phyloP scores from a whole-genome alignment of 1,139 yeast genomes.

The Taphrina confusa region DNA sequence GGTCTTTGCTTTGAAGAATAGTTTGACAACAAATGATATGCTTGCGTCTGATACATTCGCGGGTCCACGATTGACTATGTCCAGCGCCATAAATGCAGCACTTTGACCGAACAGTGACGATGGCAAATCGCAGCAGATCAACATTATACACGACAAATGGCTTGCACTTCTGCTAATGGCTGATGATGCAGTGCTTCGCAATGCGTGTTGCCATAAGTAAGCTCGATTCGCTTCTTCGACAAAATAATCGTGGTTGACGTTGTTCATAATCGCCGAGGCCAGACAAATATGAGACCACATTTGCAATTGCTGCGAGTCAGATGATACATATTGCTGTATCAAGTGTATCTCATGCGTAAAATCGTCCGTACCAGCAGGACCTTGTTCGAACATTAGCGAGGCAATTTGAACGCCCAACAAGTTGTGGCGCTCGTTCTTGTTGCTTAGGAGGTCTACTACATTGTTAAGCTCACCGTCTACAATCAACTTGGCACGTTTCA shows the following conservation, averaged over 20 bases:
- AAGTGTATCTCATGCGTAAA: neutral
- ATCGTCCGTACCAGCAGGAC: too few species aligned
- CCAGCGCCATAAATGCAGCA: neutral
- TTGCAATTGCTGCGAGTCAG: neutral
- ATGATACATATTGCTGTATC: neutral
- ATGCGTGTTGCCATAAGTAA: neutral
- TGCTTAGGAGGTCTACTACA: neutral
- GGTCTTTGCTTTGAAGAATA: neutral
- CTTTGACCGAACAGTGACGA: neutral
- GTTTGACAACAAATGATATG: neutral
- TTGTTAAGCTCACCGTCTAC: neutral
- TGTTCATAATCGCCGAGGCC: neutral
- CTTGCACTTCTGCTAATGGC: conserved; percentile 1
- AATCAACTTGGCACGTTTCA: neutral
- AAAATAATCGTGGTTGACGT: neutral
- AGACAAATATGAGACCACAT: conserved; percentile 1
- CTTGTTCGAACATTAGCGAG: neutral
- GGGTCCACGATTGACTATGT: neutral
- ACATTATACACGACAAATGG: neutral
- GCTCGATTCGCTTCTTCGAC: neutral
- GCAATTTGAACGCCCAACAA: neutral
- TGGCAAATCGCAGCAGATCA: neutral
- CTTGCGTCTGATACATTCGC: neutral
- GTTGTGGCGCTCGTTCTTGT: neutral
- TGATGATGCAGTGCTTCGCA: neutral